Base-by-base conservation (phyloP, 2,329 filamentous ascomycete species). In the Xylariomycetidae sp. region DNA sequence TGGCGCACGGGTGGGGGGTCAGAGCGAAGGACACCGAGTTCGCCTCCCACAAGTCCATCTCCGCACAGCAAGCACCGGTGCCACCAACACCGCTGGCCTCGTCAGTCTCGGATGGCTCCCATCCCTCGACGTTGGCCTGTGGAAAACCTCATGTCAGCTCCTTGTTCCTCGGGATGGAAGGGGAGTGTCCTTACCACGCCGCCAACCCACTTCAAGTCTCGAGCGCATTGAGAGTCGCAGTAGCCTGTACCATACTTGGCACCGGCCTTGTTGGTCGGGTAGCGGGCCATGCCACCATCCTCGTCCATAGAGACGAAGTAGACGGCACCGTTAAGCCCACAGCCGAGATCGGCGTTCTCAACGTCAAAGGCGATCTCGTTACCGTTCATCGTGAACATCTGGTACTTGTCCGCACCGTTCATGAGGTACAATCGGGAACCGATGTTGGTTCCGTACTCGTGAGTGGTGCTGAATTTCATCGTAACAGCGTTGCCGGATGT, bases 341-440 rank as follows among this genome's bases (percentile, higher is more conserved):
- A 82, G 27, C 37, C 41, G 14, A 80, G 62, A 41, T 70, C 66
- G 23, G 73, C 76, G 26, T 77, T 68, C 50, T 81, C 77, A 11
- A 80, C 74, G 31, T 79, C 75, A 40, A 82, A 79, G 18, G 71
- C 72, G 54, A 82, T 71, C 50, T 82, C 77, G 47, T 73, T 63
- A 56, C 72, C 72, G 38, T 70, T 63, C 36, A 78, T 58, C 38
- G 74, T 67, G 57, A 80, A 72, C 46, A 70, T 64, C 55, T 78
- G 57, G 51, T 81, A 81, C 30, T 67, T 69, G 36, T 61, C 63
- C 28, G 72, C 68, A 35, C 66, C 61, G 42, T 66, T 64, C 58
- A 80, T 66, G 33, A 81, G 63, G 51, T 77, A 81, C 18, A 77
- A 53, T 39, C 77, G 67, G n/a, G 71, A 54, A 8, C 58, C 56